These are phyloP conservation scores for Lanmaoa pseudosensibilis DNA, from an alignment of 768 basidiomycete species.

Conservation along the genomic window DNA sequence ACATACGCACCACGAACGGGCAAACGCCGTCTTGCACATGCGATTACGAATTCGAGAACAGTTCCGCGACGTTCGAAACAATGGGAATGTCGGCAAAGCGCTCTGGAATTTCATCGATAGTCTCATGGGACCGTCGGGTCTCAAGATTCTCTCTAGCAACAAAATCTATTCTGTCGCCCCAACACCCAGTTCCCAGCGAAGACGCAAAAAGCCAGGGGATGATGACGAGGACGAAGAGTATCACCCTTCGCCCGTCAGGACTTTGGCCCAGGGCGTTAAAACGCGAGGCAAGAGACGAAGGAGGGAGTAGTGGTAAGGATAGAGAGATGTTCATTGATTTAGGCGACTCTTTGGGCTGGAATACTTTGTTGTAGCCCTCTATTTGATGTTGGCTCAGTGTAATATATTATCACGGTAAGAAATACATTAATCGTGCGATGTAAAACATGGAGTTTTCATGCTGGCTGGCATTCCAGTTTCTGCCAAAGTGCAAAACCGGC, in stretches of 20 bases:
- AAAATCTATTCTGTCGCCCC: conserved; percentile 11
- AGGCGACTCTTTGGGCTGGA: neutral
- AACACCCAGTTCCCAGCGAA: conserved; percentile 26
- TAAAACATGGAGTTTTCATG: neutral
- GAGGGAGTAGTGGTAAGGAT: conserved; percentile 1
- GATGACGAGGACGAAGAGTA: conserved; percentile 46
- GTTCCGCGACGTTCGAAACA: conserved; percentile 66
- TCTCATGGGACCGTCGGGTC: conserved; percentile 34
- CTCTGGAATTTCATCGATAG: conserved; percentile 60
- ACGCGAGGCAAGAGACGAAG: conserved; percentile 43
- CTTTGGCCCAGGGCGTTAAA: conserved; percentile 38
- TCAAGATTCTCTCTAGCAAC: conserved; percentile 29
- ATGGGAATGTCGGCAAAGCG: conserved; percentile 50
- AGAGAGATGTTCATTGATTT: neutral
- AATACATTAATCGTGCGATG: neutral
- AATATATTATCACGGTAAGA: neutral
- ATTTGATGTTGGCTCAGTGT: neutral
- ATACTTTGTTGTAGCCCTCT: neutral
- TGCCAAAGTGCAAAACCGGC: neutral
- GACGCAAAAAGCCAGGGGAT: conserved; percentile 31
- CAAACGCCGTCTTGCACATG: conserved; percentile 56
- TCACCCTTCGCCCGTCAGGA: conserved; percentile 44
- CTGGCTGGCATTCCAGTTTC: neutral
- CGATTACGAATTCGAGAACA: conserved; percentile 53
- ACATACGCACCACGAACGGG: conserved; percentile 43